Evolutionary conservation across 1,139 yeast genomes (phyloP), one percentile per base, ranked within the genome.

Genomic region (Pichia sp.): DNA sequence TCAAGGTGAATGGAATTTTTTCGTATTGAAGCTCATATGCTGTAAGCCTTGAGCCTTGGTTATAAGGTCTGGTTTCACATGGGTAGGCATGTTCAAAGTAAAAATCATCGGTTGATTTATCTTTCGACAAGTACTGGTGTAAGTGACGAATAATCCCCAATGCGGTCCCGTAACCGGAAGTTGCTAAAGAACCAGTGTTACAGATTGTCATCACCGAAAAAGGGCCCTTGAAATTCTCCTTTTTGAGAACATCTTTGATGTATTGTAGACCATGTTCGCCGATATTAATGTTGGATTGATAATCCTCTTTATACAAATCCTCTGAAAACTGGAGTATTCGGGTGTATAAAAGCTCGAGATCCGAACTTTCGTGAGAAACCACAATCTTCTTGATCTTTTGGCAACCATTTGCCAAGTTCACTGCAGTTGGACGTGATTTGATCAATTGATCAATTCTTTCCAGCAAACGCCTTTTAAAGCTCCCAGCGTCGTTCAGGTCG

Each of bases 101-200:
- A 49, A 62, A 61, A 1, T 61, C 53, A 10, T 61, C 32, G 7
- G 54, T 73, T 70, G 87, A 34, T 56, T 54, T 45, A 3, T 52
- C 51, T 51, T 66, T 68, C 32, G 60, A 58, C 45, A 70, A 67
- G 56, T 67, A 73, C 59, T 60, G 68, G 72, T 31, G 63, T 61
- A 88, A 75, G 0, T 96, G 82, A 61, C 98, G 80, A 50, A 93
- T 83, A 29, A 92, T 88, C 15, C 98, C 98, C 47, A 93, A 76
- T 0, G 98, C 98, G 8, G 99, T 93, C 29, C 99, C 99, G 67
- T 90, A 93, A 1, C 98, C 98, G 3, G 98, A 90, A 2, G 98
- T 93, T 1, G 99, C 98, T 59, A 93, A 75, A 0, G 98, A 89
- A 0, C 95, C 95, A 1, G 93, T 87, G 67, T 87, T 87, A 66